These are phyloP conservation scores for Thelonectria discophora DNA, from an alignment of 2,329 filamentous ascomycete genomes.

Conservation along the genomic window DNA sequence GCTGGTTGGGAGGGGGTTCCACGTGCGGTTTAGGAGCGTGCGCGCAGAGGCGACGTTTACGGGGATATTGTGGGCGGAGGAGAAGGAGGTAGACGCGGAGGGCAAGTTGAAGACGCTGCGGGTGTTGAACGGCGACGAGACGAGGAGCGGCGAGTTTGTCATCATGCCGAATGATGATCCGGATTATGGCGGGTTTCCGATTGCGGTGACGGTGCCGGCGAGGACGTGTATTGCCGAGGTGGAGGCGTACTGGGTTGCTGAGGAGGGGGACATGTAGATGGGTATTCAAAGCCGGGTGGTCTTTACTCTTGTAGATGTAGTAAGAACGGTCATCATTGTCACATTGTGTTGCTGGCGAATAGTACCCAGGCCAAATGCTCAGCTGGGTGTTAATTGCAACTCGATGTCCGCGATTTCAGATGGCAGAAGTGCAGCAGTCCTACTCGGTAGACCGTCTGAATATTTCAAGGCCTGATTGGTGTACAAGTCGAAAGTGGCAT, in stretches of 20 bases:
- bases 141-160: slow-evolving; percentile 53
- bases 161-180: slow-evolving; percentile 67
- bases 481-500: no score
- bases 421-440: no score
- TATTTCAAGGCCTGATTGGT: no score
- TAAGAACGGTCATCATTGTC: no score
- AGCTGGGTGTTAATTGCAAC: no score
- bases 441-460: no score
- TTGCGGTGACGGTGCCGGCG: slow-evolving; percentile 62
- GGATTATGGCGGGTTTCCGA: slow-evolving; percentile 65
- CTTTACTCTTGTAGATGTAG: no score
- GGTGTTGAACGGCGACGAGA: slow-evolving; percentile 53
- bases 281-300: no score
- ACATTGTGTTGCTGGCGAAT: no score
- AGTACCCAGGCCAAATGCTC: no score
- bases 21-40: slow-evolving; percentile 47
- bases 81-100: slow-evolving; percentile 49
- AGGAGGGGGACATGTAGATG: slow-evolving; percentile 40
- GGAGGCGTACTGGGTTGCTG: slow-evolving; percentile 48
- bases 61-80: slow-evolving; percentile 48
- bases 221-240: slow-evolving; percentile 57
- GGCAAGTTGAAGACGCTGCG: slow-evolving; percentile 46
- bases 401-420: no score
- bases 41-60: slow-evolving; percentile 47
- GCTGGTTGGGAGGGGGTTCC: slow-evolving; percentile 50